Evolutionary conservation across 2,329 filamentous ascomycete species (phyloP), one percentile per base, ranked within the genome.

Genomic region (Phialophora tarda): DNA sequence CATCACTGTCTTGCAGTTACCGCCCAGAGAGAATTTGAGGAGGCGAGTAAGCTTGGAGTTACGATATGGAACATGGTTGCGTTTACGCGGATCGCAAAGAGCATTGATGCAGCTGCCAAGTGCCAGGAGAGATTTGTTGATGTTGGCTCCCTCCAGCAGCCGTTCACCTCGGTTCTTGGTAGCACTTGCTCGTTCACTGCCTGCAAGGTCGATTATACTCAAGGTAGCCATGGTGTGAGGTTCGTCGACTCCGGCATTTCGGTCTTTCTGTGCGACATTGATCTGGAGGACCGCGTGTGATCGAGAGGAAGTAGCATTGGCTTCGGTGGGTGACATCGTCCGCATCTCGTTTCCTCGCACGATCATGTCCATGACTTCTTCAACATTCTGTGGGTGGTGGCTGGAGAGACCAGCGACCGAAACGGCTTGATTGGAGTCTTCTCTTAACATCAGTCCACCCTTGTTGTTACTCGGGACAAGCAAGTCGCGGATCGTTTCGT

Each of bases 291-390:
- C 95, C 11, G 95, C 95, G 76, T 99, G 95, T 0, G 95, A 99
- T 77, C 95, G 89, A 10, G 95, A 99, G 0, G 95, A 99, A 0
- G 95, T 97, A 21, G 95, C 94, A 77, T 99, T 99, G 73, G 95
- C 95, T 80, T 94, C 93, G 7, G 95, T 99, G 0, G 95, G 94
- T 0, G 95, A 98, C 77, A 98, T 95, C 3, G 95, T 99, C 53
- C 95, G 89, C 78, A 90, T 92, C 73, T 96, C 91, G 78, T 99
- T 99, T 70, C 95, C 95, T 76, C 89, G 88, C 63, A 99, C 90
- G 75, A 99, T 97, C 86, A 99, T 97, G 75, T 99, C 94, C 95
- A 99, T 99, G 74, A 99, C 95, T 79, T 99, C 90, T 75, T 96
- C 88, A 14, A 98, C 95, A 75, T 94, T 92, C 73, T 90, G 89